Base-by-base conservation (phyloP, 2,329 filamentous ascomycete genomes). In the Metarhizium guizhouense region DNA sequence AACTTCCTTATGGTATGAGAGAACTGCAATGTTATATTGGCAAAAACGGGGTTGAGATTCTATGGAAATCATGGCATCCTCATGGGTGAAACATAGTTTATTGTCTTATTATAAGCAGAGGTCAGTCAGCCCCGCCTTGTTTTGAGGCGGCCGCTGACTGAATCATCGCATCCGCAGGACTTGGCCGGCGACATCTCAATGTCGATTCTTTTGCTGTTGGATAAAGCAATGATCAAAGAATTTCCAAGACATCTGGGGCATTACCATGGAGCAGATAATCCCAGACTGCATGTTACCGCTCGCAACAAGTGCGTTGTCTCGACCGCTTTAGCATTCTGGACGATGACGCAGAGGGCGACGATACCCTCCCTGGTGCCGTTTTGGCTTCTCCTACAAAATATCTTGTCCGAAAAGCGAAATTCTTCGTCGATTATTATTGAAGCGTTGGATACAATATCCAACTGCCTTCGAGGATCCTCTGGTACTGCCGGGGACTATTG, bases 1-100 rank as follows among this genome's bases (percentile, higher is more conserved):
- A 74, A 76, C 54, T 75, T 74, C 56, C 57, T 78, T 52, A 74
- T 78, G 53, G 71, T 72, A 25, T 74, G 62, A 71, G 43, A 54
- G 42, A 7, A 13, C n/a, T 16, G 42, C 38, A 16, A 5, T 40
- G 13, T 14, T 7, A 14, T 11, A 14, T 40, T 40, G 13, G 10
- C 10, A 40, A 5, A 13, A 8, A 6, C 25, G 16, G 45, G 25
- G 18, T 10, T 13, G 25, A 29, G 7, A 20, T 16, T 47, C n/a
- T n/a, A 13, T 13, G 14, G 18, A 34, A 29, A 13, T n/a, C 25
- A 4, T 45, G 20, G 11, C 45, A 45, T 20, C 42, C 14, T 40
- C 14, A 34, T 34, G 32, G 32, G 32, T 34, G 32, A 34, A 7
- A 3, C 32, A 34, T 34, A 34, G 7, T 34, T 7, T 34, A 34